phyloP scores from a whole-genome alignment of 169 alveolate genomes.

The Plasmodium blacklocki region DNA sequence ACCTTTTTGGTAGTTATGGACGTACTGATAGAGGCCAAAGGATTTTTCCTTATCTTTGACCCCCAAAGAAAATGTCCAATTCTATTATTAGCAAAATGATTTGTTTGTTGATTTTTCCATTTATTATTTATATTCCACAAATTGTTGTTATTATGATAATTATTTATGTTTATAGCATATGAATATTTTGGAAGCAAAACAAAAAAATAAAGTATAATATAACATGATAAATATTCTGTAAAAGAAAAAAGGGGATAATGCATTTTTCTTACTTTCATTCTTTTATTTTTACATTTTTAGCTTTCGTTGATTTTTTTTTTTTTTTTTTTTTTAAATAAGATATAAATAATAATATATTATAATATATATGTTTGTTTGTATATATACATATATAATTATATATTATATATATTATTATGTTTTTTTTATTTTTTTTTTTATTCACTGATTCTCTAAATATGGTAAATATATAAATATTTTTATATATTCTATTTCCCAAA shows the following conservation, averaged over 20 bases:
- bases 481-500: too few relatives aligned
- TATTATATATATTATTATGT: too few relatives aligned
- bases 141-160: not conserved
- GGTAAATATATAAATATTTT: too few relatives aligned
- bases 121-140: not conserved
- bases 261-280: constrained; percentile 95
- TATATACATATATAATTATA: too few relatives aligned
- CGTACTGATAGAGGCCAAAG: constrained; percentile 7
- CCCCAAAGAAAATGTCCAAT: not conserved
- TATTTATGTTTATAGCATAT: constrained; percentile 9
- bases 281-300: constrained; percentile 85
- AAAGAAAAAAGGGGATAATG: constrained; percentile 84
- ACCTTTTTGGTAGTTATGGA: not conserved
- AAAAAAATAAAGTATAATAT: not conserved
- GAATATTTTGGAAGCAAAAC: constrained; percentile 6
- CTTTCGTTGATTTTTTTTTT: not conserved
- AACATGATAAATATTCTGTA: constrained; percentile 14
- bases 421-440: too few relatives aligned
- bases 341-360: too few relatives aligned
- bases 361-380: too few relatives aligned
- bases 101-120: not conserved
- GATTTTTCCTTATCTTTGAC: constrained; percentile 19
- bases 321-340: not conserved
- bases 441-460: too few relatives aligned
- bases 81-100: not conserved